Conservation (phyloP, 2,329 filamentous ascomycete species). For the Monilinia vaccinii-corymbosi region DNA sequence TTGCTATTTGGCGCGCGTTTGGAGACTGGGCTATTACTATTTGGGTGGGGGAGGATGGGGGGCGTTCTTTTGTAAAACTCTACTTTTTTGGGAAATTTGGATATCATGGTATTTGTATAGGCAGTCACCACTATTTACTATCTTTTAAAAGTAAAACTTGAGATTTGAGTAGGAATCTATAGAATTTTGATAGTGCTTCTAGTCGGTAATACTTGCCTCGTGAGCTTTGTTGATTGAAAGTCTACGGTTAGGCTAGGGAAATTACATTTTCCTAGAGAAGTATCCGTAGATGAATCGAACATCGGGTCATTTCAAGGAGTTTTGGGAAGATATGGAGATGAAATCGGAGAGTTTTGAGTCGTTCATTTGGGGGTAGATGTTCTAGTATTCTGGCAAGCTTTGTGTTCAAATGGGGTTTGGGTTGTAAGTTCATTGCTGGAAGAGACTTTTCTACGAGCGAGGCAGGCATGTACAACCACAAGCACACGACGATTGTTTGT, state of each 20-base stretch:
- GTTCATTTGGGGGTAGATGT: not conserved
- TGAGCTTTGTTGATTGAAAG: not conserved
- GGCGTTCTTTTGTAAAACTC: not conserved
- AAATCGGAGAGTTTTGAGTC: no score
- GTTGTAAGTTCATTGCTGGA: not conserved
- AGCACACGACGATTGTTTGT: no score
- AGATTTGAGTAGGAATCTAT: not conserved
- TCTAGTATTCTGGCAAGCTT: not conserved
- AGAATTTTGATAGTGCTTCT: not conserved
- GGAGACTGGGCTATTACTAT: not conserved
- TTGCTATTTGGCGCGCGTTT: conserved; percentile 5
- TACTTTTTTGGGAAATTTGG: not conserved
- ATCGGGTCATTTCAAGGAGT: not conserved
- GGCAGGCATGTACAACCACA: not conserved
- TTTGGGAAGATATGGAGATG: not conserved
- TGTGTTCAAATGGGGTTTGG: not conserved
- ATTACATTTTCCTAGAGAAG: not conserved
- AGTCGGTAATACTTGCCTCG: not conserved
- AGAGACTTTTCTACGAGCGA: not conserved
- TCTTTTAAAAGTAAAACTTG: not conserved
- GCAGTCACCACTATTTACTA: not conserved
- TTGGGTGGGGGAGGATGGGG: not conserved
- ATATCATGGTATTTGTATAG: not conserved
- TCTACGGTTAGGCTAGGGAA: not conserved
- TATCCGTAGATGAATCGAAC: not conserved